Evolutionary conservation across 192 early-diverging fungal species (phyloP).

Genomic region (Coemansia sp.): DNA sequence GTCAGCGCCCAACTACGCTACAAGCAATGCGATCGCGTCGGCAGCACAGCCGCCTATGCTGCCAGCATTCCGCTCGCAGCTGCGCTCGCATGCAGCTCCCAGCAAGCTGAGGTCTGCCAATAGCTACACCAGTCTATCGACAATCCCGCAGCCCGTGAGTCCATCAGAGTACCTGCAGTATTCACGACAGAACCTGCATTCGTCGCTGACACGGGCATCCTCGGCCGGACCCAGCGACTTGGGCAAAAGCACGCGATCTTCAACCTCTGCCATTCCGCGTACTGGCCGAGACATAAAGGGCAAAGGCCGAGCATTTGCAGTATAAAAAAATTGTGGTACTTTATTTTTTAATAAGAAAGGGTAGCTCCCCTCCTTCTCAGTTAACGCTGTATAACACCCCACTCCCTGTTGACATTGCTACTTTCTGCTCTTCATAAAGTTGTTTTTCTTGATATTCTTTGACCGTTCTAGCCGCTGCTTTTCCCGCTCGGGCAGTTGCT

Average conservation of each 20-base stretch:
- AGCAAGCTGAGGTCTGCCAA: slow-evolving; percentile 31
- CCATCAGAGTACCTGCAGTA: slow-evolving; percentile 49
- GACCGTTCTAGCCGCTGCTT: slow-evolving; percentile 61
- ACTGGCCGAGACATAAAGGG: slow-evolving; percentile 31
- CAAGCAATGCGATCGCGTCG: neutral
- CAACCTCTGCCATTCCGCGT: slow-evolving; percentile 1
- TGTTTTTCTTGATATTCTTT: slow-evolving; percentile 63
- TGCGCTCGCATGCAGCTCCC: neutral
- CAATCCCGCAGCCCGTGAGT: slow-evolving; percentile 37
- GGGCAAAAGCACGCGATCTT: slow-evolving; percentile 5
- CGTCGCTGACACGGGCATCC: slow-evolving; percentile 28
- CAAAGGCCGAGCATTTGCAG: slow-evolving; percentile 34
- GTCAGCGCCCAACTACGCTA: slow-evolving; percentile 11
- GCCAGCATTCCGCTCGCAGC: slow-evolving; percentile 30
- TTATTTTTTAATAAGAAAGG: too few relatives aligned
- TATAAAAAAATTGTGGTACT: slow-evolving; percentile 5
- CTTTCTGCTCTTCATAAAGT: slow-evolving; percentile 79
- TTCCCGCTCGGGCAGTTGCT: slow-evolving; percentile 47
- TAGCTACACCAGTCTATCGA: slow-evolving; percentile 31
- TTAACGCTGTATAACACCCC: too few relatives aligned
- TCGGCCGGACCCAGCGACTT: slow-evolving; percentile 7
- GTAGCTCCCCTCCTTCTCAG: too few relatives aligned
- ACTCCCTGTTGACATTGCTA: too few relatives aligned
- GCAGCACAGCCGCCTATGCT: slow-evolving; percentile 13
- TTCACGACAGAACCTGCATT: slow-evolving; percentile 41